Percentiles rank a stretch among this genome's conserved stretches.
Evolutionary conservation across 1,284 basidiomycete genomes (phyloP).

Genomic region (Leccinum subrobustum): DNA sequence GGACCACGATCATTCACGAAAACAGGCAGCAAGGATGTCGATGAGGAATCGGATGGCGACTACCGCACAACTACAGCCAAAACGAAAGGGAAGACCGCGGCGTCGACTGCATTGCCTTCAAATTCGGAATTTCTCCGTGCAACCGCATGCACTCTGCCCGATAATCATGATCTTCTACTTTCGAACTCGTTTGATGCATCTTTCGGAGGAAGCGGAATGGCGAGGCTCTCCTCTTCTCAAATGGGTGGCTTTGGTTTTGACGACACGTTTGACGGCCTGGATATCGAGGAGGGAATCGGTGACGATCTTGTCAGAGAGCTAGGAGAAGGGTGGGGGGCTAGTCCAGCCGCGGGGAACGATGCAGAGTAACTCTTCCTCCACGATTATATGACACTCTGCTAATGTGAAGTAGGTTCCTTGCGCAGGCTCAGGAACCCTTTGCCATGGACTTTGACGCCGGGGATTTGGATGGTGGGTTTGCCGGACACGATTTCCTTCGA

Average conservation of each 20-base stretch:
- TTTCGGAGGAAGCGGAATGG: conserved; percentile 40
- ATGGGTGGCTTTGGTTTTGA: conserved; percentile 48
- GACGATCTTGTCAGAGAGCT: conserved; percentile 73
- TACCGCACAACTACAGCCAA: conserved; percentile 45
- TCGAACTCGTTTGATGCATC: conserved; percentile 64
- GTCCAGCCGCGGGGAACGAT: conserved; percentile 27
- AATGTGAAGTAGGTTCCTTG: conserved; percentile 15
- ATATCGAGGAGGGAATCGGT: conserved; percentile 55
- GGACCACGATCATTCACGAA: background rate
- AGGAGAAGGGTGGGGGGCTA: conserved; percentile 63
- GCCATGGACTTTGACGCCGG: conserved; percentile 14
- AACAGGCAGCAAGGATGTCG: conserved; percentile 11
- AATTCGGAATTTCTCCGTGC: conserved; percentile 46
- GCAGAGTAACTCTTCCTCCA: conserved; percentile 12
- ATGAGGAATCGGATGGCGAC: conserved; percentile 45
- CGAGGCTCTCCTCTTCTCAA: conserved; percentile 57
- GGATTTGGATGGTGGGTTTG: conserved; percentile 13
- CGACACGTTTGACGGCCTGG: conserved; percentile 58
- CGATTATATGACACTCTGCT: conserved; percentile 8
- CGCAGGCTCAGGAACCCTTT: conserved; percentile 15
- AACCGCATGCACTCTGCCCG: conserved; percentile 61
- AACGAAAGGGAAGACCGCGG: conserved; percentile 35
- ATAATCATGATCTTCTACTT: conserved; percentile 66
- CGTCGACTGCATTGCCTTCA: conserved; percentile 16
- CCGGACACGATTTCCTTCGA: conserved; percentile 3